Conservation (phyloP, 2,329 filamentous ascomycete genomes). For the Apiospora rasikravindrae region DNA sequence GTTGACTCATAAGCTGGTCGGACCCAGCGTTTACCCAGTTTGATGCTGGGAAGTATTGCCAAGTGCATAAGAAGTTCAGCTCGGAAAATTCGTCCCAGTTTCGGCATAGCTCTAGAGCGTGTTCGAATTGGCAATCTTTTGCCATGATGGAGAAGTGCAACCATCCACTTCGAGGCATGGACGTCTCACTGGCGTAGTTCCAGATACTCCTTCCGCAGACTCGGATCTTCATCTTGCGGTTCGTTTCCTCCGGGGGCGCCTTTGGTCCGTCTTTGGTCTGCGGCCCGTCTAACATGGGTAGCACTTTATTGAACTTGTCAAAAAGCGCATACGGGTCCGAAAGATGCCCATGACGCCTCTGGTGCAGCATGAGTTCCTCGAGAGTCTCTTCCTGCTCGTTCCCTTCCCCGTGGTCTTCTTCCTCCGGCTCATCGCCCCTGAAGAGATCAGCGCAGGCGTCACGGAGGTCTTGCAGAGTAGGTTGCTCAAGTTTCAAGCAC, state of each 20-base stretch:
- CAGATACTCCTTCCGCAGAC: slow-evolving; percentile 55
- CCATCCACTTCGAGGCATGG: slow-evolving; percentile 54
- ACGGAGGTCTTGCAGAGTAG: slow-evolving; percentile 53
- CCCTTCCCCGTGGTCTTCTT: slow-evolving; percentile 40
- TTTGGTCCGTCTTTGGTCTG: slow-evolving; percentile 38
- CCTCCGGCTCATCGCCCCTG: slow-evolving; percentile 40
- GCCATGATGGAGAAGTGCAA: slow-evolving; percentile 56
- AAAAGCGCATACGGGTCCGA: slow-evolving; percentile 31
- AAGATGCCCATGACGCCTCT: slow-evolving; percentile 31
- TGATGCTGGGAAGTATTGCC: slow-evolving; percentile 52
- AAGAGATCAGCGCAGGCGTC: slow-evolving; percentile 57
- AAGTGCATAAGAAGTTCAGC: slow-evolving; percentile 49
- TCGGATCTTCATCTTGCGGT: slow-evolving; percentile 47
- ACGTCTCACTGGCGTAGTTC: slow-evolving; percentile 54
- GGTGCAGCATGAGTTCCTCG: slow-evolving; percentile 32
- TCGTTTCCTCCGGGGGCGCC: slow-evolving; percentile 29
- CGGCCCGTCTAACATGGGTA: slow-evolving; percentile 35
- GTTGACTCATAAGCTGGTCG: slow-evolving; percentile 43
- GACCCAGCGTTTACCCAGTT: slow-evolving; percentile 50
- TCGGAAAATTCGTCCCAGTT: slow-evolving; percentile 58
- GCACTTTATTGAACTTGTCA: slow-evolving; percentile 21
- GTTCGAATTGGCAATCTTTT: slow-evolving; percentile 50
- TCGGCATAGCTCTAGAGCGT: slow-evolving; percentile 52
- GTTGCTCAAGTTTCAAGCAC: slow-evolving; percentile 53
- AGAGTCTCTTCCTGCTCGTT: slow-evolving; percentile 31